Conservation (phyloP, 2,329 filamentous ascomycete genomes). For the Chrysoporthe austroafricana region DNA sequence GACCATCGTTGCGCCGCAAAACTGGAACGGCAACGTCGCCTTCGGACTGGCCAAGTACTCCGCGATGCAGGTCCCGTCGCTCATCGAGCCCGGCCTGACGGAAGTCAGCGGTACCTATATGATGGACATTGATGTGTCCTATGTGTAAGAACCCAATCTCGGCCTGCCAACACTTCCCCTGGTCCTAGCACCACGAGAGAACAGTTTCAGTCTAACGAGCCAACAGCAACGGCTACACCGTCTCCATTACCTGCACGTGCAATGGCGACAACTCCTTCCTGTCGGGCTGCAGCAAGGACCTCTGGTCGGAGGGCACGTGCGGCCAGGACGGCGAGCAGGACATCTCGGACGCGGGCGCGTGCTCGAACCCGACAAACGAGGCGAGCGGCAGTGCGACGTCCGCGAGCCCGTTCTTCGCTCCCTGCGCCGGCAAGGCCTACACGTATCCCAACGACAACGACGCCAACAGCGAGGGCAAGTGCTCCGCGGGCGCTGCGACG, state of each 20-base stretch:
- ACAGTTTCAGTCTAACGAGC: background rate
- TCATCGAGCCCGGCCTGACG: conserved; percentile 23
- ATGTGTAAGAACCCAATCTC: conserved; percentile 18
- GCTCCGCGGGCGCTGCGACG: conserved; percentile 16
- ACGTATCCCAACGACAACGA: conserved; percentile 23
- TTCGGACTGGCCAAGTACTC: conserved; percentile 11
- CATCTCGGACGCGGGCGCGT: conserved; percentile 14
- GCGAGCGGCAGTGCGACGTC: background rate
- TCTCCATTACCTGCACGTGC: conserved; percentile 28
- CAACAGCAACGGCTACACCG: conserved; percentile 26
- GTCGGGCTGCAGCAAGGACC: conserved; percentile 25
- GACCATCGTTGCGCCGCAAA: conserved; percentile 22
- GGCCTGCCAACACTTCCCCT: background rate
- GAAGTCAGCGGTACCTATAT: conserved; percentile 3
- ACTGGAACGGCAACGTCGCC: conserved; percentile 26
- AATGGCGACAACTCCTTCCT: conserved; percentile 19
- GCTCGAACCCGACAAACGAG: conserved; percentile 24
- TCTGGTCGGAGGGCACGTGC: conserved; percentile 18
- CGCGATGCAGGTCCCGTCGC: conserved; percentile 12
- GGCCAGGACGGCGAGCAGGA: conserved; percentile 10
- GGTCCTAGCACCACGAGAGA: background rate
- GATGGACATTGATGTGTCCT: conserved; percentile 27
- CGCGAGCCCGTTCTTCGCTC: conserved; percentile 19
- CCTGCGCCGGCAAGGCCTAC: conserved; percentile 26
- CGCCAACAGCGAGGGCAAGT: conserved; percentile 25